Base-by-base conservation (phyloP, 768 basidiomycete species). In the Panus rudis region DNA sequence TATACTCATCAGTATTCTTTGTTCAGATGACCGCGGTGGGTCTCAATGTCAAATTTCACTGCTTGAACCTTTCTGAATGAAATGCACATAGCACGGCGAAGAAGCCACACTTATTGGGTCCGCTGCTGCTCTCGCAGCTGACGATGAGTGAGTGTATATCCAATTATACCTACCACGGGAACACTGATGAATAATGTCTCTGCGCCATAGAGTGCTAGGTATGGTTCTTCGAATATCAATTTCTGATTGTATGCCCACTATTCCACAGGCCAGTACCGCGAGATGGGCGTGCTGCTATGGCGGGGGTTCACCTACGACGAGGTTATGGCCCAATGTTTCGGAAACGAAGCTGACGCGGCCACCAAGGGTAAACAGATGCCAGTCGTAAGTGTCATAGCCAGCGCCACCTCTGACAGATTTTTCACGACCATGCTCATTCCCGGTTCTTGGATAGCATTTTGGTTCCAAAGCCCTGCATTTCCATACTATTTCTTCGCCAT, bases 361-460 rank as follows among this genome's bases (percentile, higher is more conserved):
- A 79, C 84, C 6, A 92, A 92, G 57, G 92, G 92, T 14, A 73
- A 88, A 26, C 90, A 93, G 58, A 94, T 96, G 92, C 92, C 92
- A 11, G 87, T 93, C 47, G 88, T 90, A 72, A 44, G 74, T 60
- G 2, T 21, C 31, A 14, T 13, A 19, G 24, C 30, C 37, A 30
- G 16, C 16, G 11, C 31, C 6, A 6, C 11, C 22, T 31, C n/a
- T n/a, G 4, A 14, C 23, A 25, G 33, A 33, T 30, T 48, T 14
- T 11, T 2, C 4, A 8, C 12, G 12, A 34, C 16, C 4, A 17
- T 8, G 6, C 33, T 35, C 33, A 35, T 7, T 6, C 21, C 10
- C 16, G 33, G 33, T 35, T 17, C 33, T 35, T 7, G n/a, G 33
- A 19, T 22, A 91, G 77, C 92, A 97, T 57, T 91, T 92, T 61